These are phyloP conservation scores for Hanseniaspora vineae DNA, from an alignment of 805 yeast species.

Conservation along the genomic window DNA sequence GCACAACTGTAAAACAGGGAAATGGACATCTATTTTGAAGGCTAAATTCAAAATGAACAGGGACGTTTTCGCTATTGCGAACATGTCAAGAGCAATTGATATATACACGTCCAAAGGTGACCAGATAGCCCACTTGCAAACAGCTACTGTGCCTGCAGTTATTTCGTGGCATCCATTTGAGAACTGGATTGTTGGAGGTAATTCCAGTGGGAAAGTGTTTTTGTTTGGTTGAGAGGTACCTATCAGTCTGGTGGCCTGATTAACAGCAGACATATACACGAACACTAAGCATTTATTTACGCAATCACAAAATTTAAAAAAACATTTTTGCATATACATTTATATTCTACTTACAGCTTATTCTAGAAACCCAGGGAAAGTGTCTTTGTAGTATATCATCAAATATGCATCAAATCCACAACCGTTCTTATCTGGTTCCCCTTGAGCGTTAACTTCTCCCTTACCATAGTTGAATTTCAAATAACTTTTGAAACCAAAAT, in stretches of 20 bases:
- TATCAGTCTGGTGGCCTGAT: too few relatives aligned
- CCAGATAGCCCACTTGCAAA: slow-evolving; percentile 63
- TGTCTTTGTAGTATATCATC: slow-evolving; percentile 22
- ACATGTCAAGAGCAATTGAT: slow-evolving; percentile 84
- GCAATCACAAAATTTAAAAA: too few relatives aligned
- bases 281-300: too few relatives aligned
- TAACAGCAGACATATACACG: too few relatives aligned
- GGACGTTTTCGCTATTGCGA: slow-evolving; percentile 82
- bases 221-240: slow-evolving; percentile 25
- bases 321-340: too few relatives aligned
- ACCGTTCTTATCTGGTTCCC: slow-evolving; percentile 17
- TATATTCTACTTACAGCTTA: too few relatives aligned
- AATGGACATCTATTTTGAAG: slow-evolving; percentile 91
- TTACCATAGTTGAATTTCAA: slow-evolving; percentile 3
- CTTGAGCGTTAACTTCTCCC: slow-evolving; percentile 4
- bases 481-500: slow-evolving; percentile 3
- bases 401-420: slow-evolving; percentile 21
- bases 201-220: slow-evolving; percentile 83
- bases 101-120: slow-evolving; percentile 66
- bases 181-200: slow-evolving; percentile 90
- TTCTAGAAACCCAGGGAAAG: slow-evolving; percentile 5
- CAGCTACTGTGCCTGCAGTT: slow-evolving; percentile 93
- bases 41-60: slow-evolving; percentile 69
- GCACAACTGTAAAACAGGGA: slow-evolving; percentile 93
- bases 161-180: slow-evolving; percentile 68